These are phyloP conservation scores for Heterobasidion occidentale DNA, from an alignment of 1,284 basidiomycete species.

Conservation along the genomic window DNA sequence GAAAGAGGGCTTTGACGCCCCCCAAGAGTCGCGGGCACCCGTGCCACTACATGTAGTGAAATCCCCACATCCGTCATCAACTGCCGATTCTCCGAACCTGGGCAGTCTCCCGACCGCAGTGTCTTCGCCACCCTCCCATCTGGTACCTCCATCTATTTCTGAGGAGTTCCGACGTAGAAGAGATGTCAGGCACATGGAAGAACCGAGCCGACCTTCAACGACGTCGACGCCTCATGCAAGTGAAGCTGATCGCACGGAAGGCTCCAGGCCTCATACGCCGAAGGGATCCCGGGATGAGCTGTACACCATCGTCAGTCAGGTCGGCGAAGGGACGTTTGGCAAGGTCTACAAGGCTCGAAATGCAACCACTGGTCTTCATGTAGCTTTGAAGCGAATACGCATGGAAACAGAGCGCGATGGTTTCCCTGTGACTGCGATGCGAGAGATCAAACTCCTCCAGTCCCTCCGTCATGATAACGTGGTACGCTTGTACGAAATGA, in stretches of 20 bases:
- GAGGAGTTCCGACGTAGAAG: neutral
- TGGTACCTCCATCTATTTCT: neutral
- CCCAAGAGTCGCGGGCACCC: neutral
- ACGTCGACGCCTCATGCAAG: neutral
- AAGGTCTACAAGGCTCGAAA: slow-evolving; percentile 98
- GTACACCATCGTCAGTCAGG: slow-evolving; percentile 88
- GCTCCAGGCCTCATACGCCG: neutral
- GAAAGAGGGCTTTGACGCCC: neutral
- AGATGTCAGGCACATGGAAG: neutral
- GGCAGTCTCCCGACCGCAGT: neutral
- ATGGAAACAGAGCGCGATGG: slow-evolving; percentile 98
- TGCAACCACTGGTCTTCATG: slow-evolving; percentile 63
- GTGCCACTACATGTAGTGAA: neutral
- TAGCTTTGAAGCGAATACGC: slow-evolving; percentile 94
- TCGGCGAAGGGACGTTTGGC: slow-evolving; percentile 98
- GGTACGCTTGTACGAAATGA: slow-evolving; percentile 91
- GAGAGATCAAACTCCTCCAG: slow-evolving; percentile 97
- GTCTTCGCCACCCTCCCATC: neutral
- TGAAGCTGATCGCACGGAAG: neutral
- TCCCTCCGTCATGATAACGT: slow-evolving; percentile 87
- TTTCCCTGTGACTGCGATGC: slow-evolving; percentile 98
- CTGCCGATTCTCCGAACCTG: neutral
- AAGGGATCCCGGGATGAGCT: slow-evolving; percentile 42
- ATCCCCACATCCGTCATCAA: neutral
- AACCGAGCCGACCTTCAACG: neutral